Percentiles rank a stretch among this genome's conserved stretches.
These are phyloP conservation scores for Vitis riparia DNA, from an alignment of 164 flowering plant genomes.

Conservation along the genomic window DNA sequence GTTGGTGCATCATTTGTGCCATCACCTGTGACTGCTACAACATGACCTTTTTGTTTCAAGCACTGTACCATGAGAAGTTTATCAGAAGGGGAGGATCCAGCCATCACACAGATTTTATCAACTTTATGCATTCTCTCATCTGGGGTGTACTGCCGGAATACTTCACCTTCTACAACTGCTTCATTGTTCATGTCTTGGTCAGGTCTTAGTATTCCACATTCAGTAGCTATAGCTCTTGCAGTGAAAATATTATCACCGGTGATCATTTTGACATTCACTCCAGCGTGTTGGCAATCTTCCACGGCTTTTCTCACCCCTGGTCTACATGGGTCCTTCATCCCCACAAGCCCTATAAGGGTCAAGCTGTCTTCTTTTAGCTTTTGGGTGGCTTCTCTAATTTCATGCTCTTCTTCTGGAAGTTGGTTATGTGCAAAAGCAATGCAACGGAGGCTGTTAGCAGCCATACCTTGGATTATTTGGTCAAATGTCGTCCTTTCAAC, in stretches of 20 bases:
- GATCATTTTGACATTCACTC: constrained; percentile 59
- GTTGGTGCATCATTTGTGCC: constrained; percentile 71
- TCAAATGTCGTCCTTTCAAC: constrained; percentile 19
- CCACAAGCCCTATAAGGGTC: constrained; percentile 49
- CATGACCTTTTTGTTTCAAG: constrained; percentile 60
- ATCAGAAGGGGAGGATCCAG: constrained; percentile 67
- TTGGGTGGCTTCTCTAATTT: background rate
- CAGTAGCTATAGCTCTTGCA: constrained; percentile 62
- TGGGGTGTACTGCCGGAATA: constrained; percentile 42
- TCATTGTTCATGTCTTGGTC: constrained; percentile 18
- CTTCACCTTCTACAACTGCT: constrained; percentile 51
- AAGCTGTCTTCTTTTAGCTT: constrained; percentile 30
- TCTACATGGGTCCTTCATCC: constrained; percentile 62
- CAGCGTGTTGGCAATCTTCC: constrained; percentile 46
- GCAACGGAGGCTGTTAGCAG: constrained; percentile 64
- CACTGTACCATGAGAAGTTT: constrained; percentile 68
- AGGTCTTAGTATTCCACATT: constrained; percentile 55
- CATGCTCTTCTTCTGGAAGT: constrained; percentile 8
- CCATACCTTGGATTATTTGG: constrained; percentile 56
- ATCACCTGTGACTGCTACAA: constrained; percentile 72
- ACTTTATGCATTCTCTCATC: constrained; percentile 47
- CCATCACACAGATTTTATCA: constrained; percentile 60
- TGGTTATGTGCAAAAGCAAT: constrained; percentile 56
- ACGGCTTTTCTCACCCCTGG: constrained; percentile 56
- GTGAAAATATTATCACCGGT: constrained; percentile 68